Percentiles rank a stretch among this genome's conserved stretches.
Evolutionary conservation across 2,329 filamentous ascomycete species (phyloP).

Genomic region (Beauveria bassiana): DNA sequence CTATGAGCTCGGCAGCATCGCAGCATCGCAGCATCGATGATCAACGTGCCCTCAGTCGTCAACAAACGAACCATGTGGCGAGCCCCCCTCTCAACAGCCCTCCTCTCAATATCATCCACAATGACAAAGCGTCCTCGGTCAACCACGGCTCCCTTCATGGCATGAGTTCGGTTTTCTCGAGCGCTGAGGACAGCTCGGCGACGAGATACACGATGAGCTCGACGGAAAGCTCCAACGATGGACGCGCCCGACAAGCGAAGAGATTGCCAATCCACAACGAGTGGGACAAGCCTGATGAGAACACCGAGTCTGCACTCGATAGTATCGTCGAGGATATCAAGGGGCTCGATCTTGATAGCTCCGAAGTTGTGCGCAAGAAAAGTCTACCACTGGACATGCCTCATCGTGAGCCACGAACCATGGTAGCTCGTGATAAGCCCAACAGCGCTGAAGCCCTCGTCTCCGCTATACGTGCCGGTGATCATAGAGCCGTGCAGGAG

Average conservation of each 20-base stretch:
- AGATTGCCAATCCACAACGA: background rate
- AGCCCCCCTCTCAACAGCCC: background rate
- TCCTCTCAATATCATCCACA: conserved; percentile 8
- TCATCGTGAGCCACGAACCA: conserved; percentile 5
- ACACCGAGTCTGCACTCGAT: background rate
- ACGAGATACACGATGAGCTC: background rate
- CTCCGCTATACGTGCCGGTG: background rate
- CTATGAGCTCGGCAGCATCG: conserved; percentile 4
- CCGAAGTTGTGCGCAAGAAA: background rate
- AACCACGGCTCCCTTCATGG: conserved; percentile 13
- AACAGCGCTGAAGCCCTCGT: background rate
- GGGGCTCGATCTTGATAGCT: background rate
- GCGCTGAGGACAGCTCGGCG: background rate
- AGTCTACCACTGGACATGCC: background rate
- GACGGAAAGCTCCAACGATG: background rate
- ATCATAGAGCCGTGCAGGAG: conserved; percentile 23
- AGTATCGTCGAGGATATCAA: background rate
- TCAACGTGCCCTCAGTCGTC: background rate
- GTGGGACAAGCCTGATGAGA: background rate
- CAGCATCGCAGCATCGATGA: conserved; percentile 13
- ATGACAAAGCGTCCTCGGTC: conserved; percentile 4
- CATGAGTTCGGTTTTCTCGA: conserved; percentile 4
- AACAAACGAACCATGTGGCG: background rate
- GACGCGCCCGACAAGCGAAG: background rate
- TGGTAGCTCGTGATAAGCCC: background rate